Evolutionary conservation across 352 stramenopile species (phyloP), one percentile per base, ranked within the genome.

Genomic region (Phytopythium cucurbitacearum): DNA sequence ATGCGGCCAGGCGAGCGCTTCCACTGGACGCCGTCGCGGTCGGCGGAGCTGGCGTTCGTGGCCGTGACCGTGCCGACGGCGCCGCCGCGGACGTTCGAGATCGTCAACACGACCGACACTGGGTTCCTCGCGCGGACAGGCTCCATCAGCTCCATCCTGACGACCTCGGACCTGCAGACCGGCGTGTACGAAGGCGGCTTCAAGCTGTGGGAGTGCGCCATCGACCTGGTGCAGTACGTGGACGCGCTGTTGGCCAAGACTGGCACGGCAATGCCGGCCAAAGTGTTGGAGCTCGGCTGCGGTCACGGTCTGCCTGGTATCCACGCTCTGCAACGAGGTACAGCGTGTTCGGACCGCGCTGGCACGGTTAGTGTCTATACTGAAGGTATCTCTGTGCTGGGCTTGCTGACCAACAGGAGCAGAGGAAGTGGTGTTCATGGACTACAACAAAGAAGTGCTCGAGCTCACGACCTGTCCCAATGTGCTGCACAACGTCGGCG

Each of bases 381-480:
- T 38, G 36, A 28, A 7, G 21, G 6, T 3, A 13, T 53, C 52
- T 21, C 55, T 39, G 42, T 41, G 9, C 15, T 60, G 47, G 3
- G 35, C 7, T 56, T 8, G 7, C 35, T 6, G 35, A 4, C n/a
- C 45, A 11, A 32, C 37, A 89, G 76, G 82, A 0, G 85, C 82
- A 0, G n/a, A 73, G 9, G 53, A 76, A 8, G 83, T 93, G 7
- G 61, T 79, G 48, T 94, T 94, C 56, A 89, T 81, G 56, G 85
- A 94, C 64, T 94, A 94, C 64, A 94, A 94, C 59, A 90, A 89
- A 54, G 85, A 94, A 56, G 85, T 94, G 46, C 70, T 94, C 40
- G 82, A 90, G 65, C 77, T 93, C 51, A 88, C 83, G 45, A 93
- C 85, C 50, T 87, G 77, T 38, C 85, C 82, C 10, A 94, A 94